phyloP scores from a whole-genome alignment of 768 basidiomycete species.

The Suillus ampliporus region DNA sequence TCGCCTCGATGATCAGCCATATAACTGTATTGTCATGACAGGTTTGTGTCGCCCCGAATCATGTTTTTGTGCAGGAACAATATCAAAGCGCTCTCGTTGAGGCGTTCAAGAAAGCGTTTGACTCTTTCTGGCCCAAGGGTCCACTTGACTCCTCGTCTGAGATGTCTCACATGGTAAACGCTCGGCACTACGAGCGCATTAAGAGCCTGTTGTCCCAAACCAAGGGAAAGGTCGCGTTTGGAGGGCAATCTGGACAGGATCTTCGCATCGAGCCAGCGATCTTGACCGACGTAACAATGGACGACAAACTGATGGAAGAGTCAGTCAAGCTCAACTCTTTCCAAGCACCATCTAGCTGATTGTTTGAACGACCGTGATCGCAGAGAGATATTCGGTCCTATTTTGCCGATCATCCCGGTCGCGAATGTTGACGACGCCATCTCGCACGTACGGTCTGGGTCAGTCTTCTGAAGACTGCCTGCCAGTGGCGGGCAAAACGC shows the following conservation, averaged over 20 bases:
- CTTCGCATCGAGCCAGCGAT: slow-evolving; percentile 61
- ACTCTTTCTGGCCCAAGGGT: slow-evolving; percentile 54
- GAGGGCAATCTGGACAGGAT: slow-evolving; percentile 40
- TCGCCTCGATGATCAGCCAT: neutral
- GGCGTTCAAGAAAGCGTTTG: slow-evolving; percentile 44
- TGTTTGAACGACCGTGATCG: neutral
- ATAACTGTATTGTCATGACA: slow-evolving; percentile 8
- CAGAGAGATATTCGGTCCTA: slow-evolving; percentile 73
- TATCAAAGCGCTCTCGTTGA: slow-evolving; percentile 49
- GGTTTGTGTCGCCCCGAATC: slow-evolving; percentile 45
- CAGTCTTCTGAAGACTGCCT: slow-evolving; percentile 16
- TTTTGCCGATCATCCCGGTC: slow-evolving; percentile 64
- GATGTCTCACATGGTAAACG: slow-evolving; percentile 54
- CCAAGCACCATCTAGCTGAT: neutral
- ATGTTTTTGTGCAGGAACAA: slow-evolving; percentile 44
- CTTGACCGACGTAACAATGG: slow-evolving; percentile 52
- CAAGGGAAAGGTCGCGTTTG: slow-evolving; percentile 58
- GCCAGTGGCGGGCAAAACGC: no score
- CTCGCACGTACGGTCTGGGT: slow-evolving; percentile 55
- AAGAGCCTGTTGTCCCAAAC: slow-evolving; percentile 52
- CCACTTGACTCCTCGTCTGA: slow-evolving; percentile 45
- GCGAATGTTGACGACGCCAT: slow-evolving; percentile 58
- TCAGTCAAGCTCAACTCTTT: slow-evolving; percentile 28
- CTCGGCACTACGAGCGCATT: slow-evolving; percentile 55
- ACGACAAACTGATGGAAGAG: slow-evolving; percentile 63